Evolutionary conservation across 2,329 filamentous ascomycete genomes (phyloP).

Genomic region (Exophiala sp.): DNA sequence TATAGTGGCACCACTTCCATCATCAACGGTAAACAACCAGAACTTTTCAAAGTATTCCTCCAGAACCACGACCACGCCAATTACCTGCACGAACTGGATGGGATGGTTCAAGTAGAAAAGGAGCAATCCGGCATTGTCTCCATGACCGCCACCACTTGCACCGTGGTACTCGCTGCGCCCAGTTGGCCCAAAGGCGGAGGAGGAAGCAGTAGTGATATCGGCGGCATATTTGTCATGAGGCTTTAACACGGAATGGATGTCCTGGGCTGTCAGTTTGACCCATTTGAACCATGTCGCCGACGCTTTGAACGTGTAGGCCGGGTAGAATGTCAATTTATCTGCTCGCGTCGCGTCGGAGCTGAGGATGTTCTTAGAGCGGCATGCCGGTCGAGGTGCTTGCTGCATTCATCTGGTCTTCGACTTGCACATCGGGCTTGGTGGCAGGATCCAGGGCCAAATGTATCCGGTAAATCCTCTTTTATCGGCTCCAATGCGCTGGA

Average conservation of each 20-base stretch:
- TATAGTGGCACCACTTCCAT: constrained; percentile 54
- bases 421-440: background rate
- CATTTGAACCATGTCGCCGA: constrained; percentile 59
- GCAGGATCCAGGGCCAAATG: too few species aligned
- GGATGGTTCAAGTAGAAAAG: constrained; percentile 69
- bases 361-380: background rate
- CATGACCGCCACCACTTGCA: background rate
- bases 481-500: too few species aligned
- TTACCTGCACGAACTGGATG: constrained; percentile 66
- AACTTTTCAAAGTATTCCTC: constrained; percentile 33
- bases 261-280: constrained; percentile 55
- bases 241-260: constrained; percentile 43
- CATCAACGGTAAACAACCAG: constrained; percentile 52
- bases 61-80: constrained; percentile 62
- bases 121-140: constrained; percentile 36
- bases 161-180: too few species aligned
- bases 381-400: background rate
- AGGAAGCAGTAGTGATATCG: constrained; percentile 14
- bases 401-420: constrained; percentile 1
- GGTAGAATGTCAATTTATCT: constrained; percentile 44
- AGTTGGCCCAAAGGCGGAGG: background rate
- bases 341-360: background rate
- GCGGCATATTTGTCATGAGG: constrained; percentile 14
- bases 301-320: constrained; percentile 53
- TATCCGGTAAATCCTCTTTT: too few species aligned